Evolutionary conservation across 2,329 filamentous ascomycete genomes (phyloP), one percentile per base, ranked within the genome.

Genomic region (Venturia carpophila): DNA sequence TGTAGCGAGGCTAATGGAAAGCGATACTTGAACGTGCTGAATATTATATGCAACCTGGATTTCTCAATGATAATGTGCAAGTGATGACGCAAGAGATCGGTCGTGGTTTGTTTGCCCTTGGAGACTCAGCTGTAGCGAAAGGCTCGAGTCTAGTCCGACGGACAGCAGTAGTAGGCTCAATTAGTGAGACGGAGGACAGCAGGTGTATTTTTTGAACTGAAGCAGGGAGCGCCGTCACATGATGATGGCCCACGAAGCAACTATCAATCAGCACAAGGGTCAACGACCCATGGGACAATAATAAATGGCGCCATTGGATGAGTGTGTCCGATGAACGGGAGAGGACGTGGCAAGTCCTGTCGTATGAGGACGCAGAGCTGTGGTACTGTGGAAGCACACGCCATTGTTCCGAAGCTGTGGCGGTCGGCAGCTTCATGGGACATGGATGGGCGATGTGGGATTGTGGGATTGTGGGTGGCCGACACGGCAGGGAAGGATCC

Each of bases 251-350:
- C 30, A 39, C 19, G 52, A 19, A 34, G 27, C 15, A 34, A 19
- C n/a, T n/a, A 58, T 58, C 52, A 37, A 58, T 58, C 52, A 58
- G 19, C 52, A 37, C 52, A 15, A 11, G 47, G 47, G 24, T 52
- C 10, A 15, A 15, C 24, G 11, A 52, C 52, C 27, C 30, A 56
- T 34, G 49, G 27, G 17, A 56, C 5, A n/a, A n/a, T n/a, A n/a
- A n/a, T n/a, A n/a, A 7, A 49, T 49, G 45, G 45, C 45, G 21
- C 45, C 45, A 49, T 49, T 21, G 45, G n/a, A 24, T 5, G 5
- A 56, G 24, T 56, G 24, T 34, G 34, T 56, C 49, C 52, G 52
- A 58, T 37, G 52, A 15, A n/a, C 19, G 52, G 52, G 52, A 58
- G 30, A 58, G 13, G 52, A 58, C 52, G 30, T 58, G 52, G 52